Conservation (phyloP, 257 asterid genomes). For the Ligustrum vulgare region DNA sequence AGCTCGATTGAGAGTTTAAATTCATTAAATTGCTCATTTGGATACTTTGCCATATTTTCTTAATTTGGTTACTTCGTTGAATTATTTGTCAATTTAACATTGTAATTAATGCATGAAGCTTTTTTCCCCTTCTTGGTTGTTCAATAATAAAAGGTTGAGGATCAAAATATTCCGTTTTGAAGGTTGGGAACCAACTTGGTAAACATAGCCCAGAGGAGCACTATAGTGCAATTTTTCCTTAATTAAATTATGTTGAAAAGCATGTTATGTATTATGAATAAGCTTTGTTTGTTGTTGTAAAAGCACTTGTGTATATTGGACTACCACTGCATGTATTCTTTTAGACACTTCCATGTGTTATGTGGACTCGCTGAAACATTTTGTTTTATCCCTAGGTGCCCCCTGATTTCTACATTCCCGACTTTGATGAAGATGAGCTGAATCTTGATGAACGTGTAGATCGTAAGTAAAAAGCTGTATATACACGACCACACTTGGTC, state of each 20-base stretch:
- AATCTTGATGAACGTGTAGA: conserved; percentile 83
- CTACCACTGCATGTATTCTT: neutral
- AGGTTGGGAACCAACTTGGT: neutral
- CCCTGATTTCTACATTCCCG: conserved; percentile 93
- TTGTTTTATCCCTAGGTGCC: conserved; percentile 63
- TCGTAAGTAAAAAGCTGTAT: conserved; percentile 57
- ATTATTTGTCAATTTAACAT: too few species aligned
- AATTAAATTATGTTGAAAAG: neutral
- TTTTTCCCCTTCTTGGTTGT: too few species aligned
- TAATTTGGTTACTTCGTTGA: too few species aligned
- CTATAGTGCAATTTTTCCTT: neutral
- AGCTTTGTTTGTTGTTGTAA: neutral
- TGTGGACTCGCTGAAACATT: conserved; percentile 10
- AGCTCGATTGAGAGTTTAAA: too few species aligned
- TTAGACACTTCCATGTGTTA: neutral
- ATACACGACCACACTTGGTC: neutral
- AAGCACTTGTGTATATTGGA: neutral
- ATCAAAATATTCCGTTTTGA: neutral
- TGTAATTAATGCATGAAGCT: too few species aligned
- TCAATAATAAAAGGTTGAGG: neutral
- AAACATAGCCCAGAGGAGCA: neutral
- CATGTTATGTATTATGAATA: neutral
- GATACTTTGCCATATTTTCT: too few species aligned
- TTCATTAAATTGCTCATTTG: too few species aligned
- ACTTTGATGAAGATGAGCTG: conserved; percentile 80